Conservation (phyloP, 2,329 filamentous ascomycete species). For the Sclerotinia minor region DNA sequence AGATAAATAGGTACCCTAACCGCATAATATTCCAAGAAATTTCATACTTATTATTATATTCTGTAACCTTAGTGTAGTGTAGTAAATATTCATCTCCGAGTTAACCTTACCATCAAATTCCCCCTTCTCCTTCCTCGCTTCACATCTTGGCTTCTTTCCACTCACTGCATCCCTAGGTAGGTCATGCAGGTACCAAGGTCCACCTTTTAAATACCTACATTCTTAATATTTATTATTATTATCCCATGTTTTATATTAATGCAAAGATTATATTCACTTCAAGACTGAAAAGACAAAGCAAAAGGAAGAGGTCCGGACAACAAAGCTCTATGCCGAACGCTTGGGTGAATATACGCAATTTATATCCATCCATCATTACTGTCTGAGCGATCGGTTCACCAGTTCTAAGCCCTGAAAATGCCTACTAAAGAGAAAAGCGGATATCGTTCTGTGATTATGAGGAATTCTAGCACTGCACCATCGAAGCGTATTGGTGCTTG, state of each 20-base stretch:
- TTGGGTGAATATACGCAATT: neutral
- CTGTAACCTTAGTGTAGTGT: no score
- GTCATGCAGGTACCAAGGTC: neutral
- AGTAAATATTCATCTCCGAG: no score
- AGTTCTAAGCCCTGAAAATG: slow-evolving; percentile 1
- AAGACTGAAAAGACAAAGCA: no score
- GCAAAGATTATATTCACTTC: neutral
- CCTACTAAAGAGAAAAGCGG: slow-evolving; percentile 3
- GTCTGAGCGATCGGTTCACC: neutral
- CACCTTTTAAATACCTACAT: neutral
- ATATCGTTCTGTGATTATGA: slow-evolving; percentile 2
- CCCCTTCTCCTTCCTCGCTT: neutral
- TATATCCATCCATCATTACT: neutral
- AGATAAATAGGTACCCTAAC: no score
- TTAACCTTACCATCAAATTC: no score
- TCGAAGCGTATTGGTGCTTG: neutral
- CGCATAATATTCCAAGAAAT: no score
- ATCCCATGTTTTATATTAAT: neutral
- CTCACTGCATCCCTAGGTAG: neutral
- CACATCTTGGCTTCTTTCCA: neutral
- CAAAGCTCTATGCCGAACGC: slow-evolving; percentile 1
- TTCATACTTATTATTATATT: no score
- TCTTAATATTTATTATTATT: no score
- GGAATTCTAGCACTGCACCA: slow-evolving; percentile 4
- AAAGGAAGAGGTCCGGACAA: no score